A percentile compares a stretch with the other conserved stretches of the same genome.
phyloP scores from a whole-genome alignment of 768 basidiomycete genomes.

The Lentinula guzmanii region DNA sequence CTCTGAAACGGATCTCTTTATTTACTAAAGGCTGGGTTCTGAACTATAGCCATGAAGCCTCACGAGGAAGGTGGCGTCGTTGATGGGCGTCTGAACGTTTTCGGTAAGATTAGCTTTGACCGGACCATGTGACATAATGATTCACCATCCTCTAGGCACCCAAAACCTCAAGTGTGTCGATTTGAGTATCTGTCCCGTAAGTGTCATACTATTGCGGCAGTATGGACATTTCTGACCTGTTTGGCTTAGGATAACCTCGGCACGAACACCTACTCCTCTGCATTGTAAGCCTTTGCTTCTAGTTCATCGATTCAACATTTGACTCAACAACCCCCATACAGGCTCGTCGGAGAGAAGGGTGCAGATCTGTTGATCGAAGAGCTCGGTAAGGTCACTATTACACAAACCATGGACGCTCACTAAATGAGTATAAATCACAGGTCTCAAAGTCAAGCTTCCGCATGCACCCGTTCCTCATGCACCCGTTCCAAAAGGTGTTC shows the following conservation, averaged over 20 bases:
- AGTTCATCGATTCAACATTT: not conserved
- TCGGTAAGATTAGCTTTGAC: slow-evolving; percentile 22
- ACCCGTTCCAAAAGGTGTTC: slow-evolving; percentile 46
- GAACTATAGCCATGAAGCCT: slow-evolving; percentile 54
- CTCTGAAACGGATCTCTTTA: not conserved
- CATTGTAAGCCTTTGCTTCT: slow-evolving; percentile 24
- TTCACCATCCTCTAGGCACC: slow-evolving; percentile 28
- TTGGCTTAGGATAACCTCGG: slow-evolving; percentile 56
- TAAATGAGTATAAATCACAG: slow-evolving; percentile 21
- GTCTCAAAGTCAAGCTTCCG: slow-evolving; percentile 55
- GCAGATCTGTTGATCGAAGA: slow-evolving; percentile 57
- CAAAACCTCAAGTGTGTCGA: slow-evolving; percentile 64
- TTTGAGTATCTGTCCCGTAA: slow-evolving; percentile 66
- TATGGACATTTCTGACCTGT: slow-evolving; percentile 1
- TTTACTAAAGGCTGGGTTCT: not conserved
- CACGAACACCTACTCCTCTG: slow-evolving; percentile 70
- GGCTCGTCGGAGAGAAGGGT: slow-evolving; percentile 63
- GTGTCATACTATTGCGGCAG: slow-evolving; percentile 13
- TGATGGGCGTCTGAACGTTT: slow-evolving; percentile 57
- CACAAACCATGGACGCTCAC: not conserved
- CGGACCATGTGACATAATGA: not conserved
- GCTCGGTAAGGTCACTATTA: slow-evolving; percentile 36
- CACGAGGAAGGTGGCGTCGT: slow-evolving; percentile 61
- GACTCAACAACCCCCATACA: not conserved
- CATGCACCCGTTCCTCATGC: slow-evolving; percentile 70